phyloP scores from a whole-genome alignment of 768 basidiomycete species.

The Agaricus blazei region DNA sequence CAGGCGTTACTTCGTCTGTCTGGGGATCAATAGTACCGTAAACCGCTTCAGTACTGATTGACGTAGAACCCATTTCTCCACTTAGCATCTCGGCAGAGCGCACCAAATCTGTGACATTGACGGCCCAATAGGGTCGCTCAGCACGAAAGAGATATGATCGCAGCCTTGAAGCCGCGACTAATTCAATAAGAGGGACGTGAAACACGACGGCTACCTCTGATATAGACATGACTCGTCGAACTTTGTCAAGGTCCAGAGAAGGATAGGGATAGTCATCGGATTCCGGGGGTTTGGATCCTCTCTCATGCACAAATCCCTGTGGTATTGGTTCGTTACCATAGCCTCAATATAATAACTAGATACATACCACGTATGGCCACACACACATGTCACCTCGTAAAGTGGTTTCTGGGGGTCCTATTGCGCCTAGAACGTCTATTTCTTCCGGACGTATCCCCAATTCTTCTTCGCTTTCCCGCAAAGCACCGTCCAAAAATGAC shows the following conservation, averaged over 20 bases:
- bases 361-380: constrained; percentile 73
- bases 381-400: constrained; percentile 55
- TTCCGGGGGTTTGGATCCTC: constrained; percentile 11
- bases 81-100: constrained; percentile 19
- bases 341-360: neutral
- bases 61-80: constrained; percentile 20
- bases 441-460: constrained; percentile 54
- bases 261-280: constrained; percentile 46
- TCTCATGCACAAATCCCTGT: constrained; percentile 37
- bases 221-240: constrained; percentile 42
- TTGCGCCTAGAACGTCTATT: constrained; percentile 60
- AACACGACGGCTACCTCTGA: constrained; percentile 67
- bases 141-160: constrained; percentile 53
- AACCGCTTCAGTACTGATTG: constrained; percentile 22
- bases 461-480: constrained; percentile 75
- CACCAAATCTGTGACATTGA: constrained; percentile 63
- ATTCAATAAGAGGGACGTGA: constrained; percentile 58
- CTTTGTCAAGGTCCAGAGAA: constrained; percentile 48
- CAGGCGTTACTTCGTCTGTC: constrained; percentile 35
- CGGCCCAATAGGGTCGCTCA: constrained; percentile 53
- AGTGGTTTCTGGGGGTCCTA: constrained; percentile 59
- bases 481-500: constrained; percentile 50
- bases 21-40: neutral
- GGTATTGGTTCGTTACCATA: neutral
- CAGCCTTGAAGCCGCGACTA: constrained; percentile 43